These are phyloP conservation scores for Gracilaria vermiculophylla DNA, from an alignment of 23 red algal genomes.

Conservation along the genomic window DNA sequence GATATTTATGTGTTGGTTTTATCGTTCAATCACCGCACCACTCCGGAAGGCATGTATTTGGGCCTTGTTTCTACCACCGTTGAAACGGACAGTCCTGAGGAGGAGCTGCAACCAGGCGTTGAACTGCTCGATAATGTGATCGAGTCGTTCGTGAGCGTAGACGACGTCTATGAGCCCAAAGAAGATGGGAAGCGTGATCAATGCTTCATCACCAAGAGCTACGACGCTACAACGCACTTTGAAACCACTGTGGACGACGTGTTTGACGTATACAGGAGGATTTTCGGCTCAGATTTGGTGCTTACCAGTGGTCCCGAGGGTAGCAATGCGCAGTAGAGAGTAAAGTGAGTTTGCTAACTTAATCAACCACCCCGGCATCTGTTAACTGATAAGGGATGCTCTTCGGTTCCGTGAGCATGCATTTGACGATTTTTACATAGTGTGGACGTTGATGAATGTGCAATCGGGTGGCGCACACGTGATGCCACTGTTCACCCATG, in stretches of 20 bases:
- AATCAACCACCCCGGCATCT: conserved; percentile 10
- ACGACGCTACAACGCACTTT: conserved; percentile 99
- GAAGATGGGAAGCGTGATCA: conserved; percentile 56
- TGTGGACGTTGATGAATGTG: not conserved
- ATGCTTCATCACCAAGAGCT: conserved; percentile 81
- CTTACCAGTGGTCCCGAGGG: conserved; percentile 44
- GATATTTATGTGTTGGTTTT: conserved; percentile 98
- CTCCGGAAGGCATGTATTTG: conserved; percentile 82
- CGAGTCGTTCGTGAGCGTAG: conserved; percentile 84
- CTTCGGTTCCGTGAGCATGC: not conserved
- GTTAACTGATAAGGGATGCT: conserved; percentile 25
- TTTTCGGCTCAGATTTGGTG: conserved; percentile 73
- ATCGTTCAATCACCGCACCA: conserved; percentile 80
- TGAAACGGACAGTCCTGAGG: conserved; percentile 75
- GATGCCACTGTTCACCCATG: conserved; percentile 60
- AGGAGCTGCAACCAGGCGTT: conserved; percentile 73
- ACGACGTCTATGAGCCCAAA: conserved; percentile 88
- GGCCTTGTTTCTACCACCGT: conserved; percentile 94
- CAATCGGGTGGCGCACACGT: conserved; percentile 37
- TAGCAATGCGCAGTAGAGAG: conserved; percentile 38
- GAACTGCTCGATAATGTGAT: conserved; percentile 81
- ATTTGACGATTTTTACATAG: not conserved
- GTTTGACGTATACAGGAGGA: conserved; percentile 87
- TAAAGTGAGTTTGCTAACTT: conserved; percentile 35
- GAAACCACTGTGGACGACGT: conserved; percentile 94